phyloP scores from a whole-genome alignment of 306 rosid species.

The Mimosa bimucronata region DNA sequence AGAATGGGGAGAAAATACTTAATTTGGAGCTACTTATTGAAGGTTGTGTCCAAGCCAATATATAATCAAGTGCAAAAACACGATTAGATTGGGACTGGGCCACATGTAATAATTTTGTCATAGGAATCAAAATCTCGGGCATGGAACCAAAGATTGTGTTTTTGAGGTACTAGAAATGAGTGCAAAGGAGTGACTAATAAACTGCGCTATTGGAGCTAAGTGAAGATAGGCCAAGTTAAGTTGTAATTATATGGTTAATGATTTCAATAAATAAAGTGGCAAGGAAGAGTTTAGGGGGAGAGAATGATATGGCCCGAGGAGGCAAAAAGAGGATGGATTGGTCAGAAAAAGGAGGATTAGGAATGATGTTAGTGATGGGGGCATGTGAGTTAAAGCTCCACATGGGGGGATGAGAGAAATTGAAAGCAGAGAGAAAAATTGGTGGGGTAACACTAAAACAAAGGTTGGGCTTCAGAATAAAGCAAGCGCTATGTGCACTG shows the following conservation, averaged over 20 bases:
- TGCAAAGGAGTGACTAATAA: constrained; percentile 30
- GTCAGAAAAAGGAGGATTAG: constrained; percentile 40
- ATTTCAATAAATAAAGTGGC: constrained; percentile 31
- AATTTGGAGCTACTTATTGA: constrained; percentile 28
- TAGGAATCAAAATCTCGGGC: constrained; percentile 23
- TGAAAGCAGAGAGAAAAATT: constrained; percentile 15
- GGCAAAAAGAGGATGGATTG: constrained; percentile 45
- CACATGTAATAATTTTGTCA: constrained; percentile 32
- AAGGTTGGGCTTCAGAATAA: constrained; percentile 44
- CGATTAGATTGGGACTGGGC: constrained; percentile 30
- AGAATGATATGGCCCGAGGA: constrained; percentile 37
- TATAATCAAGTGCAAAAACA: constrained; percentile 24
- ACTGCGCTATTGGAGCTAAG: constrained; percentile 25
- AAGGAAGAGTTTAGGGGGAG: too few species aligned
- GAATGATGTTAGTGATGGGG: constrained; percentile 51
- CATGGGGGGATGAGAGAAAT: constrained; percentile 13
- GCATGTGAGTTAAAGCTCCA: constrained; percentile 56
- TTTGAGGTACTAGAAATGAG: constrained; percentile 4
- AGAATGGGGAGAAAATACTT: constrained; percentile 14
- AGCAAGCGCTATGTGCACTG: constrained; percentile 39
- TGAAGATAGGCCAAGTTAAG: constrained; percentile 29
- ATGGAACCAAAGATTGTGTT: constrained; percentile 10
- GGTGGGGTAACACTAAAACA: constrained; percentile 31
- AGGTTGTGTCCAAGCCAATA: constrained; percentile 24
- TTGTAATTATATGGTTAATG: constrained; percentile 35